Conservation (phyloP, 208 protist species). For the Acanthamoeba quina region DNA sequence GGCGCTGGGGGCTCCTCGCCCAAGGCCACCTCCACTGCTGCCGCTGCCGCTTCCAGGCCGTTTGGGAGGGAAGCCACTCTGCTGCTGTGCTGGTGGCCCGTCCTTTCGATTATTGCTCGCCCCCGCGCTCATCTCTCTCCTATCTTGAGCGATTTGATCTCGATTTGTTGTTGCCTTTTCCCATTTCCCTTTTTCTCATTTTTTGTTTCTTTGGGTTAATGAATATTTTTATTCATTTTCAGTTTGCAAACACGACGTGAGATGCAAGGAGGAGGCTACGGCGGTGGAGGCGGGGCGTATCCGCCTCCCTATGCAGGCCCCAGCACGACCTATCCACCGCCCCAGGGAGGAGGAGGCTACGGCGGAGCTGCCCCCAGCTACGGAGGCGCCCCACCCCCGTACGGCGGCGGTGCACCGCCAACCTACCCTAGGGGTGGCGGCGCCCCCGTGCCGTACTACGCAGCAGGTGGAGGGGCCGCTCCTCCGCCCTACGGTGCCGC, state of each 20-base stretch:
- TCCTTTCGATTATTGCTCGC: conserved; percentile 11
- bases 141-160: neutral
- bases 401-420: neutral
- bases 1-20: neutral
- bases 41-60: neutral
- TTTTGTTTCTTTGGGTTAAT: no score
- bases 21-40: neutral
- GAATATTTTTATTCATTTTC: no score
- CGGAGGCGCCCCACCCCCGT: neutral
- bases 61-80: neutral
- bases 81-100: neutral
- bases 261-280: neutral
- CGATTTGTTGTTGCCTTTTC: neutral
- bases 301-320: neutral
- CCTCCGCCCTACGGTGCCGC: neutral
- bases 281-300: neutral
- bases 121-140: conserved; percentile 2
- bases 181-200: neutral
- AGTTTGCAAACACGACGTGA: no score
- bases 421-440: neutral
- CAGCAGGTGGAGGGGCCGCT: neutral
- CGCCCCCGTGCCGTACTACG: neutral
- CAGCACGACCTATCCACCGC: neutral
- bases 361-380: neutral
- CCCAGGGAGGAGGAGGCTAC: neutral